Percentiles rank a stretch among this genome's conserved stretches.
Evolutionary conservation across 176 grass and related monocot species (phyloP).

Genomic region (Alloteropsis semialata): DNA sequence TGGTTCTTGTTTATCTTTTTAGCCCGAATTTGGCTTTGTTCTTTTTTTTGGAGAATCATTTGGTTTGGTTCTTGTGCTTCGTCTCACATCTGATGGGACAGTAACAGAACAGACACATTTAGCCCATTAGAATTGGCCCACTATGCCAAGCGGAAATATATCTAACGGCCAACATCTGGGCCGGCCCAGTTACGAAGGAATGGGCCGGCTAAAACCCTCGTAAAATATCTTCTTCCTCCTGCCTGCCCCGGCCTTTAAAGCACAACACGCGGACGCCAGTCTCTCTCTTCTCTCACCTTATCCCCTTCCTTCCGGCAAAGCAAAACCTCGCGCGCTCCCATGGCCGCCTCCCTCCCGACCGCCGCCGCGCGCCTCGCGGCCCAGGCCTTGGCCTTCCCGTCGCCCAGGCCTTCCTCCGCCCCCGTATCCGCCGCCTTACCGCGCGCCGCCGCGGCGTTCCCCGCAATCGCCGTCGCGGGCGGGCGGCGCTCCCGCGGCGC

Average conservation of each 20-base stretch:
- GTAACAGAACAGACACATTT: no score
- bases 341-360: conserved; percentile 56
- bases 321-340: conserved; percentile 15
- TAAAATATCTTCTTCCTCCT: conserved; percentile 22
- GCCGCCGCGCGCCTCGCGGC: conserved; percentile 31
- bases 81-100: no score
- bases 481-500: neutral
- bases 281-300: neutral
- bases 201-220: conserved; percentile 9
- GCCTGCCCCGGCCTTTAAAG: neutral
- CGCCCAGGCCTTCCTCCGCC: neutral
- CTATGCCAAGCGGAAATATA: neutral
- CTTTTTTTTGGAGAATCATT: no score
- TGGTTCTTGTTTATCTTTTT: no score
- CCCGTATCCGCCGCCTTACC: neutral
- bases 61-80: no score
- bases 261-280: neutral
- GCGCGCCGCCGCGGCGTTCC: conserved; percentile 11
- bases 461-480: neutral
- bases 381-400: neutral
- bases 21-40: no score
- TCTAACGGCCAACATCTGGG: neutral
- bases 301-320: neutral
- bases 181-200: neutral
- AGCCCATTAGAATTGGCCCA: no score